A percentile compares a stretch with the other conserved stretches of the same genome.
Evolutionary conservation across 257 asterid genomes (phyloP).

Genomic region (Cordia subcordata): DNA sequence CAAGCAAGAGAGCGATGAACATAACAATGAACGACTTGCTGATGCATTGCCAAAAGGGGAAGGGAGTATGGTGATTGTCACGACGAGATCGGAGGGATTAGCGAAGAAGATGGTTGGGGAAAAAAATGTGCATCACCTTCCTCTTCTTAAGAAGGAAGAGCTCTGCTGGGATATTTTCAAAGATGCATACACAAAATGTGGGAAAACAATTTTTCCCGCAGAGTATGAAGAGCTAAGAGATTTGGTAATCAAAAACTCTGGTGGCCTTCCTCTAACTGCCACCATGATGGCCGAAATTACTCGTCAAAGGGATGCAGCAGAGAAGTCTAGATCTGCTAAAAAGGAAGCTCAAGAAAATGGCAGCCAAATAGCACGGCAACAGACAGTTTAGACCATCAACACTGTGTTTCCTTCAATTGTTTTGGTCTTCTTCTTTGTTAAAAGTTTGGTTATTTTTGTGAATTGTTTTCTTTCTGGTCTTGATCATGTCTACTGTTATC

Average conservation of each 20-base stretch:
- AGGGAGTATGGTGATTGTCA: conserved; percentile 35
- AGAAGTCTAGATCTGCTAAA: no score
- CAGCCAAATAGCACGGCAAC: no score
- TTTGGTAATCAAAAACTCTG: conserved; percentile 18
- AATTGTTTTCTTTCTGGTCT: no score
- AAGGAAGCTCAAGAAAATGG: no score
- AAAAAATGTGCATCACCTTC: conserved; percentile 24
- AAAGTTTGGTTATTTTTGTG: no score
- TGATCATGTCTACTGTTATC: no score
- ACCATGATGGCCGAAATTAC: conserved; percentile 37
- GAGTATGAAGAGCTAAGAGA: not conserved
- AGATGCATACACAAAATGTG: conserved; percentile 18
- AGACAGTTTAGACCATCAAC: no score
- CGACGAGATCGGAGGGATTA: conserved; percentile 20
- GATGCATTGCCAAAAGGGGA: conserved; percentile 34
- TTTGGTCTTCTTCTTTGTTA: no score
- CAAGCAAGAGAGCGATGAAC: conserved; percentile 1
- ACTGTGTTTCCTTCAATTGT: no score
- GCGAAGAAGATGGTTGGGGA: conserved; percentile 25
- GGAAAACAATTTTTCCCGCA: not conserved
- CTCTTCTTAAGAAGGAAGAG: conserved; percentile 17
- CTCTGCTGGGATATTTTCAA: conserved; percentile 40
- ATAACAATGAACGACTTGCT: conserved; percentile 12
- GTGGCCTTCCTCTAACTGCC: conserved; percentile 40
- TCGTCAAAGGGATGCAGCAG: conserved; percentile 1